These are phyloP conservation scores for Phascolomyces articulosus DNA, from an alignment of 371 early-diverging fungal genomes.

Conservation along the genomic window DNA sequence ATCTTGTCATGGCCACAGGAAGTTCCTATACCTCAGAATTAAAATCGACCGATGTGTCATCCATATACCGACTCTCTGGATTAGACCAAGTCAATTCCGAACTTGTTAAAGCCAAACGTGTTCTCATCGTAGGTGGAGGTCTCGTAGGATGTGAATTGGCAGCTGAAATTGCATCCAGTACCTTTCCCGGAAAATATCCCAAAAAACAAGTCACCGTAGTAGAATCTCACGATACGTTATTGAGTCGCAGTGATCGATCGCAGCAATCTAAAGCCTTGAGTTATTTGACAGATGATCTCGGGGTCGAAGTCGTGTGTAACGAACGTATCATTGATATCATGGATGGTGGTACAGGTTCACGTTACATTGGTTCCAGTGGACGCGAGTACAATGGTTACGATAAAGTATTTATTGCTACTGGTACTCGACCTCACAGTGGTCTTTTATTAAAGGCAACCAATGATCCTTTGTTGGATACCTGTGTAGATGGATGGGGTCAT, in stretches of 20 bases:
- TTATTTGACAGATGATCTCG: conserved; percentile 50
- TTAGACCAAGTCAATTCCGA: conserved; percentile 44
- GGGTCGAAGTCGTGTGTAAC: conserved; percentile 63
- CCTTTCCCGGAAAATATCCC: conserved; percentile 32
- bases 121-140: conserved; percentile 67
- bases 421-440: conserved; percentile 35
- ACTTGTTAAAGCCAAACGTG: conserved; percentile 52
- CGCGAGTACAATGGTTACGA: conserved; percentile 24
- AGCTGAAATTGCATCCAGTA: conserved; percentile 50
- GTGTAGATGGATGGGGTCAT: conserved; percentile 34
- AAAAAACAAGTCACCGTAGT: conserved; percentile 59
- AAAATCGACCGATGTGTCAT: conserved; percentile 48
- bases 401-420: conserved; percentile 45
- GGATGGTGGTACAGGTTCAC: conserved; percentile 28
- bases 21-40: conserved; percentile 57
- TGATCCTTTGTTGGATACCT: conserved; percentile 15
- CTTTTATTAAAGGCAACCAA: conserved; percentile 23
- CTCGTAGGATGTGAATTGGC: conserved; percentile 72
- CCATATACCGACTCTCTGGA: conserved; percentile 37
- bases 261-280: conserved; percentile 49
- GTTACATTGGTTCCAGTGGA: conserved; percentile 18
- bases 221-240: conserved; percentile 39
- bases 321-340: conserved; percentile 48
- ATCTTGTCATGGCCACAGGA: conserved; percentile 73
- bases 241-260: conserved; percentile 32